These are phyloP conservation scores for Penicillium corylophilum DNA, from an alignment of 2,329 filamentous ascomycete species.

Conservation along the genomic window DNA sequence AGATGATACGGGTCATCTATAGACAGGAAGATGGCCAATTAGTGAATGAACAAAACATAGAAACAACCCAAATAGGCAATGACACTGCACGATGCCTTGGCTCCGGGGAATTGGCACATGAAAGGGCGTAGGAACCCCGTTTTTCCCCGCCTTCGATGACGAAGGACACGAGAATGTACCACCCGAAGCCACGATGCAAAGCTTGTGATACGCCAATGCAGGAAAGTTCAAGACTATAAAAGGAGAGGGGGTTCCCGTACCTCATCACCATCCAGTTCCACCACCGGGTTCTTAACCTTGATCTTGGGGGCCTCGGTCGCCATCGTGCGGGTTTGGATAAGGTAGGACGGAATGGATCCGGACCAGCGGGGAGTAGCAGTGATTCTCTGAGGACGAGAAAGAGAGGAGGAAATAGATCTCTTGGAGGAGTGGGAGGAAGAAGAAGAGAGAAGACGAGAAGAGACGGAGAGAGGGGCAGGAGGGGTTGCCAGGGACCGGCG, in stretches of 20 bases:
- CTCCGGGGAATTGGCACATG: conserved; percentile 25
- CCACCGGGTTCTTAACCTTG: conserved; percentile 98
- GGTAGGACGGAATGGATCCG: conserved; percentile 28
- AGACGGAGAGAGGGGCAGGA: conserved; percentile 31
- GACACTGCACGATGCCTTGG: not conserved
- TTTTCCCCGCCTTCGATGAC: conserved; percentile 32
- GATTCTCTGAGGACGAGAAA: conserved; percentile 21
- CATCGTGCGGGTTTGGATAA: conserved; percentile 47
- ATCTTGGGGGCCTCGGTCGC: conserved; percentile 72
- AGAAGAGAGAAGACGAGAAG: conserved; percentile 29
- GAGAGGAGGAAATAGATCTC: conserved; percentile 27
- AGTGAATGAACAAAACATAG: conserved; percentile 13
- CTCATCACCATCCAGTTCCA: conserved; percentile 89
- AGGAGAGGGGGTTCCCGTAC: conserved; percentile 29
- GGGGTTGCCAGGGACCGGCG: conserved; percentile 32
- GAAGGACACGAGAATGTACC: conserved; percentile 27
- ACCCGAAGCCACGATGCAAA: conserved; percentile 13
- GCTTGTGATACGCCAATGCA: conserved; percentile 20
- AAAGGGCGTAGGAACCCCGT: conserved; percentile 21
- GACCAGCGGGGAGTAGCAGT: conserved; percentile 31
- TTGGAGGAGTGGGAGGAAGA: conserved; percentile 28
- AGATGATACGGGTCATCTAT: conserved; percentile 98
- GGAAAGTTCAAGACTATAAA: conserved; percentile 17
- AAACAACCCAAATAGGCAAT: not conserved
- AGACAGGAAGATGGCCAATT: conserved; percentile 15